Percentiles rank a stretch among this genome's conserved stretches.
These are phyloP conservation scores for Infundibulicybe gibba DNA, from an alignment of 768 basidiomycete species.

Conservation along the genomic window DNA sequence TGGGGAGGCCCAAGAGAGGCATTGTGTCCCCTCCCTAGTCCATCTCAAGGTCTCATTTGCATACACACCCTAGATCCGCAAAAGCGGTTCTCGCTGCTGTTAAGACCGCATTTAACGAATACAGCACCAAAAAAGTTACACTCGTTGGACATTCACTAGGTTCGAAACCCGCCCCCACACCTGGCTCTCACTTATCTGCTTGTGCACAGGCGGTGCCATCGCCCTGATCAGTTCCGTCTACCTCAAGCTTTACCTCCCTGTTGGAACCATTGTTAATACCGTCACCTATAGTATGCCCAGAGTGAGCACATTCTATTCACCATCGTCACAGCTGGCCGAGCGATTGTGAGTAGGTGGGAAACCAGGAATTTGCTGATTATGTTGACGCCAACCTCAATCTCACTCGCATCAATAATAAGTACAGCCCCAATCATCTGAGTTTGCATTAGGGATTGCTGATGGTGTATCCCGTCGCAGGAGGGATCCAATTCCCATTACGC, in stretches of 20 bases:
- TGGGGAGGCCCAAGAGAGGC: slow-evolving; percentile 38
- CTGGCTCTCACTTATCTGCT: background rate
- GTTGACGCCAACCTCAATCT: slow-evolving; percentile 17
- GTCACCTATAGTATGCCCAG: slow-evolving; percentile 42
- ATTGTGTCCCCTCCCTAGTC: no score
- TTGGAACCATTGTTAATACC: slow-evolving; percentile 25
- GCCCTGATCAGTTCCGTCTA: slow-evolving; percentile 47
- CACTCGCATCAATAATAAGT: slow-evolving; percentile 19
- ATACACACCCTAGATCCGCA: background rate
- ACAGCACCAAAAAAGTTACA: background rate
- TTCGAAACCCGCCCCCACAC: background rate
- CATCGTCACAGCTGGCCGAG: background rate
- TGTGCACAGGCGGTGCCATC: slow-evolving; percentile 24
- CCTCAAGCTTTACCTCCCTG: slow-evolving; percentile 47
- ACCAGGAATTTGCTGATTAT: slow-evolving; percentile 24
- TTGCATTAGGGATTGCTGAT: background rate
- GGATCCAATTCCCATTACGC: slow-evolving; percentile 27
- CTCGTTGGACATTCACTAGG: background rate
- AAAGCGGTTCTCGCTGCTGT: background rate
- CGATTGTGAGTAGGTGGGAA: slow-evolving; percentile 22
- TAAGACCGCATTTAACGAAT: background rate
- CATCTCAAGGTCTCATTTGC: no score
- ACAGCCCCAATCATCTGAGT: background rate
- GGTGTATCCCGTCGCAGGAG: no score
- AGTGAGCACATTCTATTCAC: slow-evolving; percentile 15